Evolutionary conservation across 108 stramenopile genomes (phyloP).

Genomic region (Cyclotella distinguenda): DNA sequence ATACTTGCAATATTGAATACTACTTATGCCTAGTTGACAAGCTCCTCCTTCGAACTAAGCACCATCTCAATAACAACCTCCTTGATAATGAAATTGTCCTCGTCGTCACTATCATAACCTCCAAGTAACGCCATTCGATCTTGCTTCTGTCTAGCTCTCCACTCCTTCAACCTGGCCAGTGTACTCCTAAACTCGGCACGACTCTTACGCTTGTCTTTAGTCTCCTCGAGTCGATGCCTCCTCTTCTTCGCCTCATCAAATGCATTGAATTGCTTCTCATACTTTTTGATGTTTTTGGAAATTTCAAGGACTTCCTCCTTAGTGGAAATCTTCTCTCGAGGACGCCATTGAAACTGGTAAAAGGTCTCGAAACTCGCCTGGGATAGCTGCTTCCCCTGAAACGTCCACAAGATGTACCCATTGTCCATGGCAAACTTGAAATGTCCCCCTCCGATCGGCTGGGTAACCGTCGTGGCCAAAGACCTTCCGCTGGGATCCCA

Average conservation of each 20-base stretch:
- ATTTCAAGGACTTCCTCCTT: constrained; percentile 82
- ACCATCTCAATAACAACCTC: constrained; percentile 79
- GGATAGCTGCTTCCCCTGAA: constrained; percentile 90
- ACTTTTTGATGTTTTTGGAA: constrained; percentile 91
- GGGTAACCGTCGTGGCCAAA: constrained; percentile 87
- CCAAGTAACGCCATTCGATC: constrained; percentile 63
- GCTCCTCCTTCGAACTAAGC: constrained; percentile 81
- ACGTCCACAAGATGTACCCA: constrained; percentile 93
- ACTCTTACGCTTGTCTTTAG: constrained; percentile 79
- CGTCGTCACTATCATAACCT: constrained; percentile 89
- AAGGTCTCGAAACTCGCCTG: constrained; percentile 91
- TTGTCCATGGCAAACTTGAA: constrained; percentile 98
- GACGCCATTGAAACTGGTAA: constrained; percentile 95
- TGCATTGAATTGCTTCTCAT: constrained; percentile 95
- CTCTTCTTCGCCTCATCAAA: constrained; percentile 91
- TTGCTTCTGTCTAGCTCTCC: constrained; percentile 62
- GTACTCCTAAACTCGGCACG: constrained; percentile 69
- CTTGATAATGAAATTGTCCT: constrained; percentile 58
- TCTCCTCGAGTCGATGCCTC: constrained; percentile 75
- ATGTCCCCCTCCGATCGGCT: constrained; percentile 91
- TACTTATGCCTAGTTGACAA: constrained; percentile 52
- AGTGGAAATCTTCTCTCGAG: constrained; percentile 83
- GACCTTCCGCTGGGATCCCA: constrained; percentile 96
- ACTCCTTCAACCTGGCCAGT: constrained; percentile 57
- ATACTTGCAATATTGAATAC: background rate